A percentile compares a stretch with the other conserved stretches of the same genome.
These are phyloP conservation scores for Oehlia diaphana DNA, from an alignment of 192 early-diverging fungal genomes.

Conservation along the genomic window DNA sequence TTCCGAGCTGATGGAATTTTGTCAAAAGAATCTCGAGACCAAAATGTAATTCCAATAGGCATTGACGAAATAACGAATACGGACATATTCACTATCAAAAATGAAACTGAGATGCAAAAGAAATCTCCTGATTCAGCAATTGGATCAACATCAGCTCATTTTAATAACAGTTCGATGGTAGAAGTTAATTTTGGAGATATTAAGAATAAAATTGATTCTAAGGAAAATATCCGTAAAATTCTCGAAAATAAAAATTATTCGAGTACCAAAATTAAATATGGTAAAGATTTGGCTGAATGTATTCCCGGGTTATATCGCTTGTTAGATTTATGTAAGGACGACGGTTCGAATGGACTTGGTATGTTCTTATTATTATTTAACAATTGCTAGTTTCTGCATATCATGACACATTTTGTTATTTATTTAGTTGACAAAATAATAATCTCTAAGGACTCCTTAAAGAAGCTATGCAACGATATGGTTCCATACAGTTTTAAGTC, in stretches of 20 bases:
- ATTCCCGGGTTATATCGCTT: constrained; percentile 24
- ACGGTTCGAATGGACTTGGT: constrained; percentile 25
- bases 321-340: constrained; percentile 20
- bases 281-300: background rate
- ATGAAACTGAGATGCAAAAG: too few relatives aligned
- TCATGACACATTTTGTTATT: background rate
- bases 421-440: constrained; percentile 29
- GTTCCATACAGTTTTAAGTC: constrained; percentile 17
- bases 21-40: background rate
- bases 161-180: background rate
- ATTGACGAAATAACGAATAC: background rate
- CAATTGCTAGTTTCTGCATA: background rate
- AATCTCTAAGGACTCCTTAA: background rate
- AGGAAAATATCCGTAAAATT: background rate
- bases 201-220: background rate
- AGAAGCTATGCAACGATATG: constrained; percentile 28
- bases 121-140: background rate
- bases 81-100: background rate
- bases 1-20: background rate
- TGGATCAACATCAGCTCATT: background rate
- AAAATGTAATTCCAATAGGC: background rate
- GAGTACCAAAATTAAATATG: background rate
- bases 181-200: background rate
- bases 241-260: background rate
- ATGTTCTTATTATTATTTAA: background rate